A percentile compares a stretch with the other conserved stretches of the same genome.
Conservation (phyloP, 23 red algal species). For the Gracilaria gracilis region DNA sequence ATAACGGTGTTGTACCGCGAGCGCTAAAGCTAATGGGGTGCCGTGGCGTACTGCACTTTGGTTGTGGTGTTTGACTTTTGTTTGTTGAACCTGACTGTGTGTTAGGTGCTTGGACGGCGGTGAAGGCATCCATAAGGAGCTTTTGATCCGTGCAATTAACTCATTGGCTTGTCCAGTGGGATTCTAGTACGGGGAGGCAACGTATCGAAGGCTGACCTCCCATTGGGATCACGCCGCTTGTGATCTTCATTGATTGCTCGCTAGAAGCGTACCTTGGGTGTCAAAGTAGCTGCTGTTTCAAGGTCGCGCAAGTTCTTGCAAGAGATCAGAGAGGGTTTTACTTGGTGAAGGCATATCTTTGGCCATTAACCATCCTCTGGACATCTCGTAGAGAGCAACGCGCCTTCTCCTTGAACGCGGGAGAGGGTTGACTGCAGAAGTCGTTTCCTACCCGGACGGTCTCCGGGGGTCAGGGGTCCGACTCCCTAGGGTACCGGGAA, state of each 20-base stretch:
- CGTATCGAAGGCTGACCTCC: not conserved
- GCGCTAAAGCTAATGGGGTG: no score
- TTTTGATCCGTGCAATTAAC: slow-evolving; percentile 14
- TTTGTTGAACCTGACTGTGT: no score
- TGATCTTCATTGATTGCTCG: not conserved
- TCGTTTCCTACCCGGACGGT: no score
- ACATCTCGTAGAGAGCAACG: slow-evolving; percentile 1
- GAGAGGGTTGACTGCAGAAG: not conserved
- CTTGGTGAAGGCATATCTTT: slow-evolving; percentile 11
- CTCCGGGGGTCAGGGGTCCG: not conserved
- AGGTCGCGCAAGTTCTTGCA: slow-evolving; percentile 12
- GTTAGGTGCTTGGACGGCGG: not conserved
- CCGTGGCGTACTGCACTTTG: no score
- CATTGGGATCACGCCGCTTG: not conserved
- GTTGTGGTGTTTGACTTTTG: no score
- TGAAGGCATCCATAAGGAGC: not conserved
- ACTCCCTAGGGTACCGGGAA: slow-evolving; percentile 13
- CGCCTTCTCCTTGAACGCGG: slow-evolving; percentile 1
- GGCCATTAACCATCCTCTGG: slow-evolving; percentile 10
- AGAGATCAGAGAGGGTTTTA: slow-evolving; percentile 16
- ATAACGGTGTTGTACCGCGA: not conserved
- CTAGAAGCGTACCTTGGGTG: not conserved
- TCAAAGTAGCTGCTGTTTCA: not conserved
- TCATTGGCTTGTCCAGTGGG: no score
- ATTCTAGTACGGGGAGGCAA: not conserved